Evolutionary conservation across 208 protist genomes (phyloP).

Genomic region (Phytomonas sp.): DNA sequence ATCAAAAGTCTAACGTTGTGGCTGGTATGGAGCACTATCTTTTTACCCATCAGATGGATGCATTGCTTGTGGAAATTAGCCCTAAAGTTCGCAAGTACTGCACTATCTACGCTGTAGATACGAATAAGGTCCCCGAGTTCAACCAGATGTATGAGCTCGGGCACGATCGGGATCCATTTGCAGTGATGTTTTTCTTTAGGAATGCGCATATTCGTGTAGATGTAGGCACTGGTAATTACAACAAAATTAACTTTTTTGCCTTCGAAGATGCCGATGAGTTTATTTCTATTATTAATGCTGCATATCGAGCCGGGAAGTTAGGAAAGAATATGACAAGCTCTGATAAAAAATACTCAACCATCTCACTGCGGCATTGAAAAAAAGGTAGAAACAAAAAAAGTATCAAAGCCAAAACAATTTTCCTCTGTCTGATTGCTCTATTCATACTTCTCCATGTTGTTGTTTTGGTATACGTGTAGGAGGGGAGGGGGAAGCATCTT

Average conservation of each 20-base stretch:
- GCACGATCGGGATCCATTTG: constrained; percentile 94
- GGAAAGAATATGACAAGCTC: constrained; percentile 93
- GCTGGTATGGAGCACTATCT: constrained; percentile 47
- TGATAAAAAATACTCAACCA: constrained; percentile 95
- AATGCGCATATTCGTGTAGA: constrained; percentile 99
- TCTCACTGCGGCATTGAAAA: constrained; percentile 28
- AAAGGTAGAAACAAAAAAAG: neutral
- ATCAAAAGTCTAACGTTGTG: constrained; percentile 1
- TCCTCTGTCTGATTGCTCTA: neutral
- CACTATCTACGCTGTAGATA: constrained; percentile 69
- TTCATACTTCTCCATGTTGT: constrained; percentile 1
- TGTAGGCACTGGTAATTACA: constrained; percentile 98
- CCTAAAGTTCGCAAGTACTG: constrained; percentile 83
- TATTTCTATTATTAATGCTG: constrained; percentile 95
- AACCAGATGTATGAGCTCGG: constrained; percentile 98
- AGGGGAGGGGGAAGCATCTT: neutral
- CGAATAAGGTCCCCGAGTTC: constrained; percentile 93
- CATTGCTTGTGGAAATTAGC: constrained; percentile 42
- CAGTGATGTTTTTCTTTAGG: constrained; percentile 99
- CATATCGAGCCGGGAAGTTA: constrained; percentile 94
- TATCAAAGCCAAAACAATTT: neutral
- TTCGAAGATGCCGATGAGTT: constrained; percentile 94
- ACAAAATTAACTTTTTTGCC: constrained; percentile 98
- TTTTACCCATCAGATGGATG: constrained; percentile 64
- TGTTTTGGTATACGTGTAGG: constrained; percentile 12